Conservation (phyloP, 805 yeast genomes). For the Yueomyces sp. region DNA sequence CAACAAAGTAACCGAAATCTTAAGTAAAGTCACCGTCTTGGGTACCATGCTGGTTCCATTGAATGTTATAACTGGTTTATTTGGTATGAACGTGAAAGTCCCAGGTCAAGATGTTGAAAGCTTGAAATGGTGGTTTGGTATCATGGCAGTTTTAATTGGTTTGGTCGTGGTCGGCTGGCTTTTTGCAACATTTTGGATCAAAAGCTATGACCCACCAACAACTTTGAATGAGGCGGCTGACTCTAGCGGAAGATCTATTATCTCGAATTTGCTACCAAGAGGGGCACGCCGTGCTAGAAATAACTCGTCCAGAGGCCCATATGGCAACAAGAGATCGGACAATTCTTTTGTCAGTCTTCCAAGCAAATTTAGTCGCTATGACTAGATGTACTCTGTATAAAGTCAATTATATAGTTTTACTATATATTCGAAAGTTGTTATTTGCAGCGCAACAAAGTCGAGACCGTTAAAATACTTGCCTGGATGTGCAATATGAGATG, state of each 20-base stretch:
- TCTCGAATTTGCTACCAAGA: constrained; percentile 15
- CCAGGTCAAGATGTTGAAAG: constrained; percentile 46
- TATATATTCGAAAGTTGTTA: no score
- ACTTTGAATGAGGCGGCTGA: constrained; percentile 23
- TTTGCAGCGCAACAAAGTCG: no score
- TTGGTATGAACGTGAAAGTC: constrained; percentile 88
- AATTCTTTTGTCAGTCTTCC: constrained; percentile 11
- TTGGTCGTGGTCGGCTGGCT: constrained; percentile 28
- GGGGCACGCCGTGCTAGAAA: constrained; percentile 1
- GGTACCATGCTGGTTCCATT: constrained; percentile 88
- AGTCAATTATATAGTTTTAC: no score
- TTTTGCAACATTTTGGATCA: constrained; percentile 31
- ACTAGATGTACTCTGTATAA: not conserved
- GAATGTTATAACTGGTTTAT: constrained; percentile 79
- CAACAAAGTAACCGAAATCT: constrained; percentile 71
- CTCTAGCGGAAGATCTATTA: constrained; percentile 23
- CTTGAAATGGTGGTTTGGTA: constrained; percentile 58
- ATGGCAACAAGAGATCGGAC: not conserved
- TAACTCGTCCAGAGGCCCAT: not conserved
- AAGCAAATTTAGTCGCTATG: constrained; percentile 11
- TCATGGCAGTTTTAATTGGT: constrained; percentile 38
- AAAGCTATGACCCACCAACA: constrained; percentile 16
- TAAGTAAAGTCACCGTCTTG: constrained; percentile 76
- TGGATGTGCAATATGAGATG: no score
- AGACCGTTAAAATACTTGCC: no score